Percentiles rank a stretch among this genome's conserved stretches.
These are phyloP conservation scores for Friedmanniomyces simplex DNA, from an alignment of 495 filamentous ascomycete species.

Conservation along the genomic window DNA sequence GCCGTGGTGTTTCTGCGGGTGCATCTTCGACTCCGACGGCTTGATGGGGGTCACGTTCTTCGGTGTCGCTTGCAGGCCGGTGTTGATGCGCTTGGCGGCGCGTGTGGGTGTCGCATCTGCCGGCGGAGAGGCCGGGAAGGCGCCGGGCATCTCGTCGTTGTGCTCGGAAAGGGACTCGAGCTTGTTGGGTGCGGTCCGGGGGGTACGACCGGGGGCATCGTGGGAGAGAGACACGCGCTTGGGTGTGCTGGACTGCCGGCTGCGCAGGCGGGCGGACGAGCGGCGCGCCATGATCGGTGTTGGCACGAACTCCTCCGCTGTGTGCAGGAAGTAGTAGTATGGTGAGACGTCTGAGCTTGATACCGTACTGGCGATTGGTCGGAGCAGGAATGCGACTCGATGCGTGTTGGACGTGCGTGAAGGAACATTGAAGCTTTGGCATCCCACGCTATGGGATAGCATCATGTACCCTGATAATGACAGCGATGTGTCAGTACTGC, in stretches of 20 bases:
- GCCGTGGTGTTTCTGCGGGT: constrained; percentile 29
- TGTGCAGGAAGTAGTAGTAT: background rate
- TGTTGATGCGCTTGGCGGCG: constrained; percentile 6
- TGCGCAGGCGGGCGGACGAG: constrained; percentile 18
- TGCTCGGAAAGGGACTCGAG: constrained; percentile 10
- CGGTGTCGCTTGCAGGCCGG: constrained; percentile 20
- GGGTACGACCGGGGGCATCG: constrained; percentile 11
- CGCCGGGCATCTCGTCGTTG: constrained; percentile 22
- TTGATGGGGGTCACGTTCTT: constrained; percentile 26
- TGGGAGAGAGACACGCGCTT: constrained; percentile 21
- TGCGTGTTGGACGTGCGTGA: too few relatives aligned
- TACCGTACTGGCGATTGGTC: too few relatives aligned
- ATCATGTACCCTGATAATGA: too few relatives aligned
- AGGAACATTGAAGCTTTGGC: too few relatives aligned
- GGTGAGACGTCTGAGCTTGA: background rate
- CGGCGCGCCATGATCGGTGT: constrained; percentile 10
- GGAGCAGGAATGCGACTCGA: too few relatives aligned
- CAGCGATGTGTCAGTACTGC: too few relatives aligned
- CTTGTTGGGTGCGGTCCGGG: constrained; percentile 13
- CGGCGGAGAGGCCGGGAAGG: constrained; percentile 15
- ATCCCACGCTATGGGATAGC: too few relatives aligned
- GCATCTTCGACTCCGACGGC: constrained; percentile 30
- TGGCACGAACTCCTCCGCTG: background rate
- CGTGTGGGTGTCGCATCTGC: constrained; percentile 1
- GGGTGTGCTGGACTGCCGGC: constrained; percentile 15